Evolutionary conservation across 768 basidiomycete genomes (phyloP).

Genomic region (Strobilomyces echinocephalus): DNA sequence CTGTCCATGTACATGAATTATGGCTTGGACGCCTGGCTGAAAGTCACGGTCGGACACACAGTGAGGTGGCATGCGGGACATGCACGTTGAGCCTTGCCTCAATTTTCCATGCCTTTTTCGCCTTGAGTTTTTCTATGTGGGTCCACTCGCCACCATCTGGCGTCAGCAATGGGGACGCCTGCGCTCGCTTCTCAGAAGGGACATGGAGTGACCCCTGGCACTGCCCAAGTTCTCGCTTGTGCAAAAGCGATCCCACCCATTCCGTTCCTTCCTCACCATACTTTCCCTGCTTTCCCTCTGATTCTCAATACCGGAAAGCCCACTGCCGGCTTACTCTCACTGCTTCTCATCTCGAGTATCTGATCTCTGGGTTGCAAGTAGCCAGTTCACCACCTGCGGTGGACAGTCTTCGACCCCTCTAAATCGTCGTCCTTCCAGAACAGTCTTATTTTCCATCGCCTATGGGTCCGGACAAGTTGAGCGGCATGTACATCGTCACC

Average conservation of each 20-base stretch:
- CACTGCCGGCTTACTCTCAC: too few relatives aligned
- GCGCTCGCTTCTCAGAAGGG: background rate
- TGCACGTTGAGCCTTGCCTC: constrained; percentile 61
- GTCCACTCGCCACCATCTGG: constrained; percentile 45
- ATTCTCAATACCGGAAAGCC: constrained; percentile 78
- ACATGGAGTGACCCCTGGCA: background rate
- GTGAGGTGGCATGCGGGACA: constrained; percentile 20
- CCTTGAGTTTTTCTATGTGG: constrained; percentile 67
- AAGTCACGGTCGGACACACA: background rate
- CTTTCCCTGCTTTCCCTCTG: constrained; percentile 37
- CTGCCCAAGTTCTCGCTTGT: too few relatives aligned
- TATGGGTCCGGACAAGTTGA: constrained; percentile 71
- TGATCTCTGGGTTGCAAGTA: constrained; percentile 82
- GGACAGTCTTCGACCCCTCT: constrained; percentile 39
- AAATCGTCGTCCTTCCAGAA: constrained; percentile 39
- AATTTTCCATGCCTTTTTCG: constrained; percentile 59
- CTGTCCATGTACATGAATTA: constrained; percentile 77
- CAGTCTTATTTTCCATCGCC: constrained; percentile 33
- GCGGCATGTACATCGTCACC: constrained; percentile 58
- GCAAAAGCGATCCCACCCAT: background rate
- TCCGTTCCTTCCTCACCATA: background rate
- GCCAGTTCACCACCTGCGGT: constrained; percentile 41
- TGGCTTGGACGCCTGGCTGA: constrained; percentile 35
- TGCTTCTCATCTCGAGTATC: constrained; percentile 27
- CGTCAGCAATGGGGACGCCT: background rate